phyloP scores from a whole-genome alignment of 495 filamentous ascomycete genomes.

The Hypoxylon cercidicola region DNA sequence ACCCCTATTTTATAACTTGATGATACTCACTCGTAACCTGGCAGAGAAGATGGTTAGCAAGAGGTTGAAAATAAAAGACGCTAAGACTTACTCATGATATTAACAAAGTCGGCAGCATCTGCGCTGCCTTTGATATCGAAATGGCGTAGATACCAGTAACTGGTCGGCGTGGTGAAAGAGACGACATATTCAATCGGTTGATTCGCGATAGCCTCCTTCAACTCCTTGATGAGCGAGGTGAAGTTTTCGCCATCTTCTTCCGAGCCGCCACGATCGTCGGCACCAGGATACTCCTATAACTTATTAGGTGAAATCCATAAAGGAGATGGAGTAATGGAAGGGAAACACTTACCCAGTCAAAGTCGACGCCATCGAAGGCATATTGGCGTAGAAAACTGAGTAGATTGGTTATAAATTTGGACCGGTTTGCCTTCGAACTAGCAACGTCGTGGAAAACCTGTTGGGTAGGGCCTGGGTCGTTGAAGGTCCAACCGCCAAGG shows the following conservation, averaged over 20 bases:
- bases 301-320: too few species aligned
- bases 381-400: constrained; percentile 56
- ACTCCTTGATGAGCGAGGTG: constrained; percentile 48
- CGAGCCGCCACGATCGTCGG: constrained; percentile 56
- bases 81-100: constrained; percentile 66
- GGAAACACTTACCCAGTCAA: too few species aligned
- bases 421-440: constrained; percentile 44
- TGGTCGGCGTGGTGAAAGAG: constrained; percentile 56
- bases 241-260: constrained; percentile 56
- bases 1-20: too few species aligned
- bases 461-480: constrained; percentile 49
- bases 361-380: constrained; percentile 65
- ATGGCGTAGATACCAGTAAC: constrained; percentile 64
- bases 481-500: constrained; percentile 62
- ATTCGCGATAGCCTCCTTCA: constrained; percentile 42
- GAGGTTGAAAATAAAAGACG: too few species aligned
- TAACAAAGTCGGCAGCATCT: constrained; percentile 61
- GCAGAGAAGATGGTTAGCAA: too few species aligned
- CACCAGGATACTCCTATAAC: constrained; percentile 66
- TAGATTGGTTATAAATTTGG: constrained; percentile 55
- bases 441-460: constrained; percentile 47
- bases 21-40: too few species aligned
- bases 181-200: constrained; percentile 45
- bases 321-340: too few species aligned
- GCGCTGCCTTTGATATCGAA: constrained; percentile 59